Conservation (phyloP, 2,329 filamentous ascomycete species). For the Neofusicoccum sp. region DNA sequence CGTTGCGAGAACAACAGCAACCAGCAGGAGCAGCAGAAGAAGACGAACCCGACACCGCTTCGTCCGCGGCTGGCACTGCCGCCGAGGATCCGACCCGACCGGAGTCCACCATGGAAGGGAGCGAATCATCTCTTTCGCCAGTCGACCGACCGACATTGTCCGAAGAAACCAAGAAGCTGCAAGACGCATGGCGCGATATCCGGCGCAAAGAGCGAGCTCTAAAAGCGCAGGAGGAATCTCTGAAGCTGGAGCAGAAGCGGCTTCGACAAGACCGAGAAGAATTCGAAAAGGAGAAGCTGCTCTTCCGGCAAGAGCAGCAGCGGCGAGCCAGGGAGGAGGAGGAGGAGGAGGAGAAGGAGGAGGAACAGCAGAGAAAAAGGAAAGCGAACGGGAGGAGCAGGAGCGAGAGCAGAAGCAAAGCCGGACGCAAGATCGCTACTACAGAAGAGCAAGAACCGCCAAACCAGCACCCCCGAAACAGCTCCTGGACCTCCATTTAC, state of each 20-base stretch:
- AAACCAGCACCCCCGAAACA: not conserved
- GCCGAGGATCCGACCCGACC: too few species aligned
- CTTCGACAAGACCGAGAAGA: conserved; percentile 4
- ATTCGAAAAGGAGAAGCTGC: conserved; percentile 4
- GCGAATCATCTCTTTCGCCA: too few species aligned
- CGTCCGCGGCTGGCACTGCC: too few species aligned
- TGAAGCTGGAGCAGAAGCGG: not conserved
- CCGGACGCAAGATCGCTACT: not conserved
- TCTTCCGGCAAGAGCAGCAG: not conserved
- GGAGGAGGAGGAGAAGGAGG: not conserved
- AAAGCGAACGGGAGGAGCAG: not conserved
- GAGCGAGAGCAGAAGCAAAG: not conserved
- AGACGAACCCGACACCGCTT: too few species aligned
- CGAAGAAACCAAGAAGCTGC: not conserved
- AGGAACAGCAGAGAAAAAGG: not conserved
- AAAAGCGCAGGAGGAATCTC: not conserved
- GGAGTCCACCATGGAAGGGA: too few species aligned
- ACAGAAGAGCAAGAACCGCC: not conserved
- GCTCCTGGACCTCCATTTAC: not conserved
- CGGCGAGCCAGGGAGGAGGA: too few species aligned
- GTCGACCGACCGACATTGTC: too few species aligned
- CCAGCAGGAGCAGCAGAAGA: too few species aligned
- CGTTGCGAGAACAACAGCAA: too few species aligned
- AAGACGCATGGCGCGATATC: not conserved
- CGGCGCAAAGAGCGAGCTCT: not conserved